These are phyloP conservation scores for Didymella lethalis DNA, from an alignment of 2,329 filamentous ascomycete species.

Conservation along the genomic window DNA sequence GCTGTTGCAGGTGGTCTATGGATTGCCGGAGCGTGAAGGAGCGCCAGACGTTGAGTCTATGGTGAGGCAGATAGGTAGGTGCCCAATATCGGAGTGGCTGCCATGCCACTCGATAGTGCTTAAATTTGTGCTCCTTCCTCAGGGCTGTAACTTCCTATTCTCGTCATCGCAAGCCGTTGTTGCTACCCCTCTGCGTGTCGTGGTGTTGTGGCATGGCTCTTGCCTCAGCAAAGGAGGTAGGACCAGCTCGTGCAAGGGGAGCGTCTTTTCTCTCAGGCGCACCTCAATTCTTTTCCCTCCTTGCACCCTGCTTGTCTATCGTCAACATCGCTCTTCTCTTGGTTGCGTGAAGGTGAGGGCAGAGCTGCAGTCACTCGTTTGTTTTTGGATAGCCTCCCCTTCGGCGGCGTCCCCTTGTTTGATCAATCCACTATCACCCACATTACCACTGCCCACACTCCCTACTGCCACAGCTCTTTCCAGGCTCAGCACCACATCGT, in stretches of 20 bases:
- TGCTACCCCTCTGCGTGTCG: slow-evolving; percentile 1
- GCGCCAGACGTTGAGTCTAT: not conserved
- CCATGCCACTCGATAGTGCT: slow-evolving; percentile 2
- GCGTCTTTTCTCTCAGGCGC: not conserved
- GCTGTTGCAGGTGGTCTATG: not conserved
- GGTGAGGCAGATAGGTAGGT: slow-evolving; percentile 13
- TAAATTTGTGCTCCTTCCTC: not conserved
- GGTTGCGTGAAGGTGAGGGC: slow-evolving; percentile 23
- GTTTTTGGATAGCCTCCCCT: slow-evolving; percentile 32
- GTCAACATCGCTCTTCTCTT: slow-evolving; percentile 30
- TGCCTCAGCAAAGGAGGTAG: slow-evolving; percentile 7
- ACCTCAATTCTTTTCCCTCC: not conserved
- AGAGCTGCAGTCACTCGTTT: slow-evolving; percentile 27
- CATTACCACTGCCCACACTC: slow-evolving; percentile 25
- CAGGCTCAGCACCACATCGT: slow-evolving; percentile 3
- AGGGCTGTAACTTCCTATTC: not conserved
- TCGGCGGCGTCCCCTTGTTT: slow-evolving; percentile 30
- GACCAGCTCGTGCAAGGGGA: slow-evolving; percentile 1
- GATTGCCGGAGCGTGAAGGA: slow-evolving; percentile 1
- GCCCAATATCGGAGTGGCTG: slow-evolving; percentile 6
- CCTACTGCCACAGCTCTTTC: slow-evolving; percentile 15
- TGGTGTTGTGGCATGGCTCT: slow-evolving; percentile 1
- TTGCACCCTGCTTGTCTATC: slow-evolving; percentile 16
- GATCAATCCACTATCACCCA: slow-evolving; percentile 28
- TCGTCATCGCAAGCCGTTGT: not conserved